Evolutionary conservation across 1,284 basidiomycete genomes (phyloP), one percentile per base, ranked within the genome.

Genomic region (Rhizoctonia solani): DNA sequence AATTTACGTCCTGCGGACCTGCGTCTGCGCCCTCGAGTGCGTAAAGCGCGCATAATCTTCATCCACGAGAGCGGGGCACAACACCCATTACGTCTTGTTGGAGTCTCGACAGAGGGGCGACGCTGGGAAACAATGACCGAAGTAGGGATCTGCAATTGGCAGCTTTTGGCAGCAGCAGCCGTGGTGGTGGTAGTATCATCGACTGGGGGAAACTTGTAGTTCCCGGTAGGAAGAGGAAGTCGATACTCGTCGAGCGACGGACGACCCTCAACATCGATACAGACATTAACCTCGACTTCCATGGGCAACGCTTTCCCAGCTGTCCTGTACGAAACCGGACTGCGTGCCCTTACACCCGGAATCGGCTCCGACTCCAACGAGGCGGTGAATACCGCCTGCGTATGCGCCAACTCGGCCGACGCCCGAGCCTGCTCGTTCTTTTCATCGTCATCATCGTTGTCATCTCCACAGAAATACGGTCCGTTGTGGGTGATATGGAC

Each of bases 401-500:
- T 44, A n/a, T 54, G 61, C 23, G 52, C 61, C 41, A 66, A 41
- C 39, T 66, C 61, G 25, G 61, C 50, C n/a, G 61, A 66, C 49
- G 61, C 50, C 25, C 61, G 61, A 42, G 50, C 39, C 41, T 66
- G 37, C 25, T 53, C 61, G 37, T 66, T 32, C 30, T 66, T 52
- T n/a, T 53, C 39, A 46, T 16, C 41, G 19, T 14, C 8, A 8
- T 16, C 37, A 39, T 16, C 8, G 37, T 39, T 34, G 32, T 19
- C 41, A 27, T 14, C 42, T 6, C 29, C 16, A 66, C 49, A 66
- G 5, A 42, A 34, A 16, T 53, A 19, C 11, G 34, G 25, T 4
- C 39, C 27, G 16, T 39, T 11, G 1, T 37, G 8, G 4, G 49
- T 29, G 25, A 54, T 41, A 23, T 65, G 25, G 50, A 66, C n/a